Percentiles rank a stretch among this genome's conserved stretches.
Evolutionary conservation across 768 basidiomycete genomes (phyloP).

Genomic region (Amanita exitialis): DNA sequence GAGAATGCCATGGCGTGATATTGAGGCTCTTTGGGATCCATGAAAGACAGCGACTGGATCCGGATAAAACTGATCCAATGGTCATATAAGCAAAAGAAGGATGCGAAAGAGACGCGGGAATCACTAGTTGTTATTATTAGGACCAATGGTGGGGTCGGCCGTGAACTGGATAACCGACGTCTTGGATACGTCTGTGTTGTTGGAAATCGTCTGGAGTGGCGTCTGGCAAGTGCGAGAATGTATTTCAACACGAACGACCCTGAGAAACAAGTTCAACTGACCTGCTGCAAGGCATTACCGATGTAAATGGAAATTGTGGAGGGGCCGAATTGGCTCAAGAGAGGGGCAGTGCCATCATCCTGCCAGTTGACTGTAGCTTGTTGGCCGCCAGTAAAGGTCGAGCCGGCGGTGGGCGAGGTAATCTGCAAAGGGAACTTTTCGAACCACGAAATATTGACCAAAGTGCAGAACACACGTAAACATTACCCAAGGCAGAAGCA

Average conservation of each 20-base stretch:
- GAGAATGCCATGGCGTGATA: constrained; percentile 68
- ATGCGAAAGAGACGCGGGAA: constrained; percentile 10
- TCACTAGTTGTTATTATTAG: constrained; percentile 46
- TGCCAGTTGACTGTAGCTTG: constrained; percentile 44
- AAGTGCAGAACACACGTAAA: background rate
- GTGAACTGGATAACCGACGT: constrained; percentile 38
- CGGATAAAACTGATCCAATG: constrained; percentile 60
- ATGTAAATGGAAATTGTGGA: constrained; percentile 48
- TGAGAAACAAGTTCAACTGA: constrained; percentile 12
- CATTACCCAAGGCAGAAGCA: background rate
- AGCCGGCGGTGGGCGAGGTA: constrained; percentile 40
- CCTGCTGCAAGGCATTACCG: constrained; percentile 57
- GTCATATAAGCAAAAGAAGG: constrained; percentile 3
- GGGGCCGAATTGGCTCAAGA: constrained; percentile 40
- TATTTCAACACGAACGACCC: background rate
- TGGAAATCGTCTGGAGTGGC: constrained; percentile 38
- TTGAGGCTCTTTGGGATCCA: constrained; percentile 39
- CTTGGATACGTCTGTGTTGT: constrained; percentile 41
- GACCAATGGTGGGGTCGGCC: constrained; percentile 41
- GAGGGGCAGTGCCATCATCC: constrained; percentile 39
- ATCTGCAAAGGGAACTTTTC: constrained; percentile 27
- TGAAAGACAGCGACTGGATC: constrained; percentile 47
- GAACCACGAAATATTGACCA: background rate
- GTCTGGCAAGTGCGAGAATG: constrained; percentile 28
- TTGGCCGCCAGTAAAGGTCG: constrained; percentile 41